A percentile compares a stretch with the other conserved stretches of the same genome.
These are phyloP conservation scores for Colletotrichum magnum DNA, from an alignment of 2,329 filamentous ascomycete genomes.

Conservation along the genomic window DNA sequence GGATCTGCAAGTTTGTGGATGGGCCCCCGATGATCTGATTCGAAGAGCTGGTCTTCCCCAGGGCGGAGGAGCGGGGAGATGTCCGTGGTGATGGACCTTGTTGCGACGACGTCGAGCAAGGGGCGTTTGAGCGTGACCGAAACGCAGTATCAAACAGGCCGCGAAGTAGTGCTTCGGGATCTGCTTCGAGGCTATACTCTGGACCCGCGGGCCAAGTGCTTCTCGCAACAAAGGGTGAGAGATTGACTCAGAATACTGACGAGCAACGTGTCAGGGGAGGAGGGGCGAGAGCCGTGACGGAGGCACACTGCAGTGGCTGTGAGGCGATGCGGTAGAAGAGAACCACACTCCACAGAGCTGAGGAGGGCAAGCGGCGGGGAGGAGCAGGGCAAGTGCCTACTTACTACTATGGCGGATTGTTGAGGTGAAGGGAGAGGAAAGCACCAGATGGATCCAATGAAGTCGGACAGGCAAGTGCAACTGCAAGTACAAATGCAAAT, in stretches of 20 bases:
- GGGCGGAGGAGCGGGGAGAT: constrained; percentile 18
- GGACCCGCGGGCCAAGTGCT: background rate
- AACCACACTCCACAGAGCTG: background rate
- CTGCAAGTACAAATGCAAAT: constrained; percentile 17
- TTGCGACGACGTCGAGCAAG: constrained; percentile 15
- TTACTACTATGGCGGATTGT: background rate
- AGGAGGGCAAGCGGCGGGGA: background rate
- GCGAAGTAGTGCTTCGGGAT: constrained; percentile 7
- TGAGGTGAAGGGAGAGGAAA: background rate
- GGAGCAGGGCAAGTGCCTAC: constrained; percentile 11
- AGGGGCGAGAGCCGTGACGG: background rate
- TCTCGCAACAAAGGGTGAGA: constrained; percentile 8
- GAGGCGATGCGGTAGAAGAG: background rate
- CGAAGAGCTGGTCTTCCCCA: background rate
- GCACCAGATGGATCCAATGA: background rate
- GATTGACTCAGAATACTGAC: constrained; percentile 24
- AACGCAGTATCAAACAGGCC: background rate
- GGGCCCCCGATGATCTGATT: constrained; percentile 19
- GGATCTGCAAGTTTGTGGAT: constrained; percentile 29
- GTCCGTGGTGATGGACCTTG: constrained; percentile 21
- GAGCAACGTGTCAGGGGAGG: constrained; percentile 20
- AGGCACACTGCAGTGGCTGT: background rate
- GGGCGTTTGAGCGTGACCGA: background rate
- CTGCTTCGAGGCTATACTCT: background rate
- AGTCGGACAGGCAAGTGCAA: constrained; percentile 8